Base-by-base conservation (phyloP, 1,139 yeast species). In the Kodamaea suecica region DNA sequence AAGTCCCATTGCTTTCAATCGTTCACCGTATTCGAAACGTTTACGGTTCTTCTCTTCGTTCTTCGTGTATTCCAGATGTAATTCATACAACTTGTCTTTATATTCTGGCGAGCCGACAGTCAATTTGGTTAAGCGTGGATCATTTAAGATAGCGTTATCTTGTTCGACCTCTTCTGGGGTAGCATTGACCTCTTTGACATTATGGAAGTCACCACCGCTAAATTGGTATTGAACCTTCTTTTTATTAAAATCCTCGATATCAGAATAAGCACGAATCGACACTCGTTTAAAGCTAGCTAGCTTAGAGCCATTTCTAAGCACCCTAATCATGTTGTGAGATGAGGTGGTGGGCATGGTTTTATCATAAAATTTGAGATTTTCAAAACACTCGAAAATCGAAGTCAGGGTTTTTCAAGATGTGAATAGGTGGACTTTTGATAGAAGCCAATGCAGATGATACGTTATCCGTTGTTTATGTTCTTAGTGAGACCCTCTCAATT, bases 211-310 rank as follows among this genome's bases (percentile, higher is more conserved):
- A 31, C 8, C 21, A 25, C 53, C 48, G 3, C 69, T 69, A 48
- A 57, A 69, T 31, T 47, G 52, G 43, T 65, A 69, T 23, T 56
- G 53, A 4, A 61, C 61, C 44, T 63, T 66, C 21, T 48, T 48
- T 35, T 61, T 61, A 44, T 70, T 69, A 53, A 67, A 68, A 31
- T 63, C 65, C 9, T 67, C 72, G 31, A 68, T 62, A 26, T 19
- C 9, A 9, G 21, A 19, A 9, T 19, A 19, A 9, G 8, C 6
- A 6, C 21, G 21, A 19, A 19, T 19, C 21, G 21, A 9, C 6
- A 9, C 9, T 19, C 21, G 6, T 6, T 9, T 9, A 6, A 19
- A 19, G 21, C 9, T 19, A 19, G 8, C 8, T 19, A 19, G 21
- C 21, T 6, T 6, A 6, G 21, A 6, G 21, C 8, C 9, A 19